Conservation (phyloP, 2,329 filamentous ascomycete genomes). For the Sporothrix globosa region DNA sequence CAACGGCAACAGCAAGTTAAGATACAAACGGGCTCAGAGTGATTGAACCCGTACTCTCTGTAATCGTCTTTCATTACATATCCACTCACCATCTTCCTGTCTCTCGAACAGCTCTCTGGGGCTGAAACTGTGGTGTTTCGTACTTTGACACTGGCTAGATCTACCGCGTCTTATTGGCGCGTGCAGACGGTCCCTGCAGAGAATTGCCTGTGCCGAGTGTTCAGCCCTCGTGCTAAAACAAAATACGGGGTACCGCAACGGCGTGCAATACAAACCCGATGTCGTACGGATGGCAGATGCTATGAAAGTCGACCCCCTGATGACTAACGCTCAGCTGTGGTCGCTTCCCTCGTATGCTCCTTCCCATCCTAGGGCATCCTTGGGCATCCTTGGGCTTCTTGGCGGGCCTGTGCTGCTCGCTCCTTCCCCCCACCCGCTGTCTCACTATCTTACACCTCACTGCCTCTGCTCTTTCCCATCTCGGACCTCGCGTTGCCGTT, state of each 20-base stretch:
- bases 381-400: no score
- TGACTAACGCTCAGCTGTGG: neutral
- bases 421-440: neutral
- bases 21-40: no score
- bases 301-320: neutral
- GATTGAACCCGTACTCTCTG: neutral
- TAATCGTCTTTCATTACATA: neutral
- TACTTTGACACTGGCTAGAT: neutral
- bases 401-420: neutral
- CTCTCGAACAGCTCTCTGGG: neutral
- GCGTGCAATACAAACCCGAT: no score
- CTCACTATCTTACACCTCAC: neutral
- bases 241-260: no score
- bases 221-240: no score
- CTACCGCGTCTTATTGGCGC: slow-evolving; percentile 10
- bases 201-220: neutral
- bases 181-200: slow-evolving; percentile 15
- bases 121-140: slow-evolving; percentile 28
- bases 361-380: neutral
- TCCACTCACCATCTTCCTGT: neutral
- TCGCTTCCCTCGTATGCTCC: neutral
- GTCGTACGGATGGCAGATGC: no score
- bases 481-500: slow-evolving; percentile 28
- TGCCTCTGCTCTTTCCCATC: slow-evolving; percentile 8
- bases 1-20: neutral